Conservation (phyloP, 2,329 filamentous ascomycete species). For the Penicillium nordicum region DNA sequence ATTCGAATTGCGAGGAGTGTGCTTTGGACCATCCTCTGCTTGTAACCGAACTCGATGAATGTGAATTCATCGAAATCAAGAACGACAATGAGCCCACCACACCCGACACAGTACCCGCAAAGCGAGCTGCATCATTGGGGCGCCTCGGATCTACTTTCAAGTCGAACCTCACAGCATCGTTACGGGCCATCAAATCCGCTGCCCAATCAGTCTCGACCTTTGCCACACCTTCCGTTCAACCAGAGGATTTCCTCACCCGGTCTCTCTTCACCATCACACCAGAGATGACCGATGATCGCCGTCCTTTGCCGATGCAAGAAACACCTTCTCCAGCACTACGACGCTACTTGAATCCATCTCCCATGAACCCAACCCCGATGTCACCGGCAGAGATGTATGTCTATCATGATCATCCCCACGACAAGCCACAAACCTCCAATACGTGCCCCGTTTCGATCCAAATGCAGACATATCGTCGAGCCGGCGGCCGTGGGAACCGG, state of each 20-base stretch:
- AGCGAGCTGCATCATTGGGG: conserved; percentile 28
- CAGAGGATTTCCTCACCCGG: conserved; percentile 59
- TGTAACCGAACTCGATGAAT: conserved; percentile 31
- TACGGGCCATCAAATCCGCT: conserved; percentile 59
- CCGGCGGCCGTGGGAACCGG: conserved; percentile 28
- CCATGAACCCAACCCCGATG: conserved; percentile 43
- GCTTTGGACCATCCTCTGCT: conserved; percentile 57
- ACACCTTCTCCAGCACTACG: conserved; percentile 56
- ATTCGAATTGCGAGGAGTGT: conserved; percentile 47
- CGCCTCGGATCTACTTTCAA: conserved; percentile 53
- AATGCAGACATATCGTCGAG: conserved; percentile 57
- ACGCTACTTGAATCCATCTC: conserved; percentile 59
- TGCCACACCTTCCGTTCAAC: conserved; percentile 50
- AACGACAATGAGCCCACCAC: conserved; percentile 11
- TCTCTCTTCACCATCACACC: conserved; percentile 56
- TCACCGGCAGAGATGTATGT: conserved; percentile 46
- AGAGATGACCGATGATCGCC: conserved; percentile 58
- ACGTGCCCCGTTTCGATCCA: conserved; percentile 56
- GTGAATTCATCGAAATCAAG: conserved; percentile 21
- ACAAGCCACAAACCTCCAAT: conserved; percentile 25
- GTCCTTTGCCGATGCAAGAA: conserved; percentile 53
- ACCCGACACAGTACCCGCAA: conserved; percentile 13
- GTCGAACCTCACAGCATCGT: conserved; percentile 61
- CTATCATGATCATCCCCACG: conserved; percentile 42
- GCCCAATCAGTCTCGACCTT: conserved; percentile 61